Percentiles rank a stretch among this genome's conserved stretches.
These are phyloP conservation scores for Flaveria robusta DNA, from an alignment of 129 eudicot genomes.

Conservation along the genomic window DNA sequence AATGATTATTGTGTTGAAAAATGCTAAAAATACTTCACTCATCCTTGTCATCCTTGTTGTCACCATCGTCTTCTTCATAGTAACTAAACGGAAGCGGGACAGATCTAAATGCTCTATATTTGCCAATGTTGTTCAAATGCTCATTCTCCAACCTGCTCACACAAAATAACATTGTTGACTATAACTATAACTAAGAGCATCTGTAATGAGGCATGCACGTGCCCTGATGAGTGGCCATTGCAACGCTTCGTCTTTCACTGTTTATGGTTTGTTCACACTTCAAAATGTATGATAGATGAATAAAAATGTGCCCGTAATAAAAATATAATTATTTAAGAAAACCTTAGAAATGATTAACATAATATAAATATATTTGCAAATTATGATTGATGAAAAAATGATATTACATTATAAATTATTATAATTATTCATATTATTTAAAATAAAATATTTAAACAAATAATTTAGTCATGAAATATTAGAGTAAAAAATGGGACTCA, in stretches of 20 bases:
- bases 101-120: conserved; percentile 75
- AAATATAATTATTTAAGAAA: too few species aligned
- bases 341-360: too few species aligned
- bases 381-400: too few species aligned
- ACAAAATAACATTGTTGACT: conserved; percentile 5
- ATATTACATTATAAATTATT: too few species aligned
- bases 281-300: not conserved
- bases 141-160: conserved; percentile 75
- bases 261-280: not conserved
- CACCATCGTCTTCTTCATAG: conserved; percentile 45
- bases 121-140: conserved; percentile 83
- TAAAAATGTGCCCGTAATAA: not conserved
- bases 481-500: too few species aligned
- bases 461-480: too few species aligned
- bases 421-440: too few species aligned
- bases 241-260: not conserved
- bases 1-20: not conserved
- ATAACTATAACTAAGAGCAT: not conserved
- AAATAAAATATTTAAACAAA: too few species aligned
- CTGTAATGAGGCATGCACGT: not conserved
- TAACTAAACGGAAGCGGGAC: conserved; percentile 83
- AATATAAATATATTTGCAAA: too few species aligned
- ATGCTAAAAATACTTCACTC: conserved; percentile 16
- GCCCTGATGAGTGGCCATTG: not conserved
- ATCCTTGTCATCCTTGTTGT: conserved; percentile 39